phyloP scores from a whole-genome alignment of 495 filamentous ascomycete species.

The Aspergillus diversus region DNA sequence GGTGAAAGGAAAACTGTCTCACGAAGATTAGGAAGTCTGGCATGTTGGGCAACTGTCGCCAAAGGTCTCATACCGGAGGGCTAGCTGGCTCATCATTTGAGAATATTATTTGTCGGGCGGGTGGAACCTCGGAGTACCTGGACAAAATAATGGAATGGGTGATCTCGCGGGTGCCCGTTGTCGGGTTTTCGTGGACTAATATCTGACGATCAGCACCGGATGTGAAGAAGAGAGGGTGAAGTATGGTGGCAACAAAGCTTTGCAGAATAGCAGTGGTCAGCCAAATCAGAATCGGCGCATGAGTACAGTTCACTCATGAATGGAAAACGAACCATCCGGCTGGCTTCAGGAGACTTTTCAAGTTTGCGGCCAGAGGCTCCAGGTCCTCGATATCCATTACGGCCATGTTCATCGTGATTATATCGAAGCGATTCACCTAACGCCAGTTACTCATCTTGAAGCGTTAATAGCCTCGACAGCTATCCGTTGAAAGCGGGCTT shows the following conservation, averaged over 20 bases:
- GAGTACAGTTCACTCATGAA: not conserved
- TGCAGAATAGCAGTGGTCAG: not conserved
- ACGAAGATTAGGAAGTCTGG: not conserved
- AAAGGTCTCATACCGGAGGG: not conserved
- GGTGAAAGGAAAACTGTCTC: conserved; percentile 8
- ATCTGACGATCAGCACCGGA: conserved; percentile 20
- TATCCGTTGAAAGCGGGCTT: not conserved
- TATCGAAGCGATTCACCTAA: conserved; percentile 14
- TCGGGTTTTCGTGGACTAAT: conserved; percentile 14
- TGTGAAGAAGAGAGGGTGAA: conserved; percentile 24
- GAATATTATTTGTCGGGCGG: not conserved
- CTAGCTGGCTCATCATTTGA: not conserved
- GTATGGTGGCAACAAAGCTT: conserved; percentile 21
- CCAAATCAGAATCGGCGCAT: not conserved
- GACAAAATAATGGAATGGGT: not conserved
- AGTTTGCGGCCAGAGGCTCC: conserved; percentile 12
- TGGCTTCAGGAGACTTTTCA: conserved; percentile 6
- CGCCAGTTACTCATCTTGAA: conserved; percentile 5
- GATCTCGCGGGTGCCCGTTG: conserved; percentile 13
- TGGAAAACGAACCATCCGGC: not conserved
- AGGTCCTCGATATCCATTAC: conserved; percentile 22
- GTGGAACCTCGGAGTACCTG: not conserved
- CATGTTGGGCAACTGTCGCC: not conserved
- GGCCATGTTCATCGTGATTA: conserved; percentile 23
- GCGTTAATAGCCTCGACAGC: not conserved